Evolutionary conservation across 2,329 filamentous ascomycete species (phyloP), one percentile per base, ranked within the genome.

Genomic region (Fusarium tricinctum): DNA sequence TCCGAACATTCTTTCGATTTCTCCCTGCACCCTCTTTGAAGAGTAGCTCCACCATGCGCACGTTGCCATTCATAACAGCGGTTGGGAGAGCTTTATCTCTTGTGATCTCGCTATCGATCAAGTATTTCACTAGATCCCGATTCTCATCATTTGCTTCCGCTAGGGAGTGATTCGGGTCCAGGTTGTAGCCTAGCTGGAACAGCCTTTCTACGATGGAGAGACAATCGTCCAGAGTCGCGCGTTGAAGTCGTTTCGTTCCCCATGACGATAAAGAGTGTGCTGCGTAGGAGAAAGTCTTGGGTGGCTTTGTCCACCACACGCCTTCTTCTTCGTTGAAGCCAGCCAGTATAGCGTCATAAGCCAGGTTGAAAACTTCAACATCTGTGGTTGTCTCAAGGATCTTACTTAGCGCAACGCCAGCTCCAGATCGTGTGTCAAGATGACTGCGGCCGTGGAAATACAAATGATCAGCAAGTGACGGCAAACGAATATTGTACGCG

Each of bases 201-300:
- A 58, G 22, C 15, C 48, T 54, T 22, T 14, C 12, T 1, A 35
- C 20, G 5, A 54, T 45, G 3, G 39, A 30, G 6, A 44, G 7
- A 14, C 48, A 44, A 7, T 45, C 17, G 3, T 58, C 23, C 12
- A 23, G 9, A 1, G 44, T 48, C 8, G 48, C 54, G 2, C 54
- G 48, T 30, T 54, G 39, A 2, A 58, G 13, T 3, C 54, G 54
- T 44, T 39, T 58, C 12, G 26, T 3, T 6, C 48, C 54, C 54
- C 54, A 58, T 13, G 23, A 23, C 7, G 15, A 2, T 1, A 58
- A 14, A 1, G 19, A 23, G 4, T 45, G 48, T 15, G 35, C 30
- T 13, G 8, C 3, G 2, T 7, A 8, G 3, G 28, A n/a, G 5
- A 30, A 22, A 6, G 13, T 9, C 20, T 2, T 33, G 9, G 26